Base-by-base conservation (phyloP, 2,329 filamentous ascomycete genomes). In the Fusarium citri region DNA sequence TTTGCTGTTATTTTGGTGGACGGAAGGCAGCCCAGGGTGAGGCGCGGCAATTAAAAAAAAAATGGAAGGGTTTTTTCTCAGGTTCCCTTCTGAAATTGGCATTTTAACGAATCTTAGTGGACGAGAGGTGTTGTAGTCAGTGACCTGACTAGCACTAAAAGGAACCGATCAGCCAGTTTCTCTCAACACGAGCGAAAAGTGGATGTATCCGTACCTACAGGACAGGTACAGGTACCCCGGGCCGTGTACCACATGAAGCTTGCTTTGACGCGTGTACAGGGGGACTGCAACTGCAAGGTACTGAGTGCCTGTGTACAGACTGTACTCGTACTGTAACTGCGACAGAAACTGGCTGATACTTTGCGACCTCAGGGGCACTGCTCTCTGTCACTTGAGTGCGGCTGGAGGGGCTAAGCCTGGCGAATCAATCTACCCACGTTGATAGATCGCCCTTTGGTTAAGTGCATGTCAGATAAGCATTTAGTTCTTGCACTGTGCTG, bases 371-470 rank as follows among this genome's bases (percentile, higher is more conserved):
- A 75, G 69, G 72, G 69, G 72, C 55, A 67, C 57, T 51, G 49
- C 23, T 51, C 49, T 37, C 10, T 42, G 41, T 51, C 23, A 51
- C 49, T 51, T 25, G 48, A 40, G 41, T 42, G 30, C 60, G 55
- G 49, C 49, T 48, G 48, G 30, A 43, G 53, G 18, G 43, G 37
- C 28, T 51, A 54, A 59, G 69, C 71, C 68, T 76, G 65, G 49
- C 77, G 77, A 79, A 78, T 79, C 77, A 79, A 74, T 63, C 55
- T 56, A 59, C 76, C 77, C 77, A 79, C 77, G 77, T 79, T 74
- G 74, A 69, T 18, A 76, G 72, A 75, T 76, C 68, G 58, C 18
- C 69, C 28, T 55, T 54, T 62, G 31, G 23, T 30, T 20, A 28
- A 16, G 25, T 18, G 14, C 20, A 41, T 41, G 53, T 46, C 55